A percentile compares a stretch with the other conserved stretches of the same genome.
Conservation (phyloP, 2,329 filamentous ascomycete species). For the Paracoccidioides brasiliensis region DNA sequence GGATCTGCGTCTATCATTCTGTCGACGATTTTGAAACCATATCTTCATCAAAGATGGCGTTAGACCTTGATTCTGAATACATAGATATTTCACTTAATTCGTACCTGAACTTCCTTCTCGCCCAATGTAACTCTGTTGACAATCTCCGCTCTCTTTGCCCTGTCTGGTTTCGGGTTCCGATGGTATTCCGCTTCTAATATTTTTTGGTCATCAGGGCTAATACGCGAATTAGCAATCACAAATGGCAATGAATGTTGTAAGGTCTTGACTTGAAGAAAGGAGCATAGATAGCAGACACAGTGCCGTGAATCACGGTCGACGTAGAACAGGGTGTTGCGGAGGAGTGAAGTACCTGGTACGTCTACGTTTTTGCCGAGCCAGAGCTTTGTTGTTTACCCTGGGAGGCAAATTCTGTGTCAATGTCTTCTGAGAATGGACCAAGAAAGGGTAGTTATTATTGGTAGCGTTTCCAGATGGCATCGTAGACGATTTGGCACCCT, state of each 20-base stretch:
- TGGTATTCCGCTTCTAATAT: conserved; percentile 77
- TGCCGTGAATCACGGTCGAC: neutral
- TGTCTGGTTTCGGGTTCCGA: conserved; percentile 81
- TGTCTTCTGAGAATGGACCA: conserved; percentile 47
- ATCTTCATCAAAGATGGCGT: conserved; percentile 46
- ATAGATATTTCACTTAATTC: conserved; percentile 16
- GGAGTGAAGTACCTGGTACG: conserved; percentile 43
- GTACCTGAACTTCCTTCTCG: conserved; percentile 92
- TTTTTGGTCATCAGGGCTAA: conserved; percentile 74
- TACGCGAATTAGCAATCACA: neutral
- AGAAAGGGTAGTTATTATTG: conserved; percentile 38
- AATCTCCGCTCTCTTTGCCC: conserved; percentile 70
- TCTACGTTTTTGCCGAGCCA: conserved; percentile 47
- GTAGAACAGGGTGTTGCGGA: neutral
- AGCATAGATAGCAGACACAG: neutral
- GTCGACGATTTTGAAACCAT: conserved; percentile 92
- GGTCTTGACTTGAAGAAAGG: neutral
- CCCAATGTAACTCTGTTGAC: conserved; percentile 75
- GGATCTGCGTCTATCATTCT: conserved; percentile 83
- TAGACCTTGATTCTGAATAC: conserved; percentile 15
- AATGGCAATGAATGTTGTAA: neutral
- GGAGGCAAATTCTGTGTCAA: conserved; percentile 44
- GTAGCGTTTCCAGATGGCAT: conserved; percentile 18
- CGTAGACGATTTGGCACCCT: neutral
- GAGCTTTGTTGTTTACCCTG: conserved; percentile 45